Base-by-base conservation (phyloP, 2,329 filamentous ascomycete species). In the Penicillium sp. region DNA sequence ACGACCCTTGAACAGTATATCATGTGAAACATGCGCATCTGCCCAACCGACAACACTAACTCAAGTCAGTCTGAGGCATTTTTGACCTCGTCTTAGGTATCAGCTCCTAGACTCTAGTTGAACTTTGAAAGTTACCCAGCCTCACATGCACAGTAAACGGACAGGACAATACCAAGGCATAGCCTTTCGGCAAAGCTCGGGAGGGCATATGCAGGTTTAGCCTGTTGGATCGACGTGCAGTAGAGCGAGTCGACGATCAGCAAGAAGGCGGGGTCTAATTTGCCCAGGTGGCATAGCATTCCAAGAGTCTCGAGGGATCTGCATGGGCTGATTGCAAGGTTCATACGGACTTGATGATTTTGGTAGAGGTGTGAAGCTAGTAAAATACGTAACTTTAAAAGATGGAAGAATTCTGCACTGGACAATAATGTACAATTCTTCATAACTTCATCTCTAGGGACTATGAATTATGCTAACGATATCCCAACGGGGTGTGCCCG, bases 401-500 rank as follows among this genome's bases (percentile, higher is more conserved):
- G 33, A 10, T 35, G 20, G 10, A 27, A 4, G 20, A 24, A 25
- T 24, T 25, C n/a, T 7, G 38, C 12, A 27, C 12, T 20, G 33
- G 12, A 39, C 47, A 50, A 25, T 47, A 47, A 44, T 61, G 46
- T 61, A 61, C 55, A 59, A 54, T 58, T 46, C 47, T 53, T 58
- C 55, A 55, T 60, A 58, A 54, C 42, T 54, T 57, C 54, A 54
- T 58, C 48, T 57, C 50, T 57, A 54, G 49, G 49, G 52, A 55
- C 52, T 57, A 58, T 58, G 49, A 51, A 57, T 55, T 60, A 57
- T 50, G 57, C 47, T 53, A 51, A 60, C 48, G 47, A 61, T 56
- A 46, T 43, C 43, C 50, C 41, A 33, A 41, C 42, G 12, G 23
- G 27, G 13, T 15, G 23, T n/a, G n/a, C 38, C 38, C 38, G 38